phyloP scores from a whole-genome alignment of 108 stramenopile species.

The Cyclotella atomus region DNA sequence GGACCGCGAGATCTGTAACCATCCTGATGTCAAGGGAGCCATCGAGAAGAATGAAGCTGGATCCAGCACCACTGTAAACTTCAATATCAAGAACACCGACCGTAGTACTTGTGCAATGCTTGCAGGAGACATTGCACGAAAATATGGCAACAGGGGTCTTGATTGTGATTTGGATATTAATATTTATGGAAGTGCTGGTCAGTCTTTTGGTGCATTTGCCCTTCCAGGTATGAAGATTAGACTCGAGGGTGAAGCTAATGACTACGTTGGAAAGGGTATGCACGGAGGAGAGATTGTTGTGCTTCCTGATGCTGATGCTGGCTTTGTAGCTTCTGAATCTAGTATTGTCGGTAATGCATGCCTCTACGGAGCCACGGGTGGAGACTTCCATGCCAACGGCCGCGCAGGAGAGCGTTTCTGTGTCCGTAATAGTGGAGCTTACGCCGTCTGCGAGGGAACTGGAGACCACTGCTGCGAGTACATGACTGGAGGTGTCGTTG shows the following conservation, averaged over 20 bases:
- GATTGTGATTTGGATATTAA: conserved; percentile 85
- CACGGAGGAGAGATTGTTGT: conserved; percentile 94
- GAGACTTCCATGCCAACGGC: conserved; percentile 94
- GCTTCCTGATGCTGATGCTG: conserved; percentile 80
- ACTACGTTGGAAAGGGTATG: conserved; percentile 98
- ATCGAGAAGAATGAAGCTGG: conserved; percentile 79
- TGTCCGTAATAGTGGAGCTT: conserved; percentile 95
- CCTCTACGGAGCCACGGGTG: conserved; percentile 95
- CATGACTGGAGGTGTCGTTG: conserved; percentile 96
- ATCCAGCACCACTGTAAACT: conserved; percentile 57
- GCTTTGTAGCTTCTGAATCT: conserved; percentile 88
- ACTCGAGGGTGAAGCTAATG: conserved; percentile 95
- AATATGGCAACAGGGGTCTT: conserved; percentile 90
- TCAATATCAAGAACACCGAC: conserved; percentile 86
- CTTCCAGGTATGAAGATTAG: conserved; percentile 88
- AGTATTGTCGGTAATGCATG: conserved; percentile 97
- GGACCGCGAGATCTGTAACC: conserved; percentile 74
- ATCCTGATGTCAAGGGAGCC: conserved; percentile 72
- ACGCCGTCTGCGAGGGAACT: conserved; percentile 96
- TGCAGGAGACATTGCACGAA: conserved; percentile 90
- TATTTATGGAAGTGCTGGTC: conserved; percentile 93
- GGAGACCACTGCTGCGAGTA: conserved; percentile 98
- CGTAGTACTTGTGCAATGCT: conserved; percentile 89
- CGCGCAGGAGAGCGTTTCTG: conserved; percentile 95
- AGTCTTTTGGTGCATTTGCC: conserved; percentile 92